Percentiles rank a stretch among this genome's conserved stretches.
These are phyloP conservation scores for Hsuehochloa calcarea DNA, from an alignment of 176 grass and related monocot genomes.

Conservation along the genomic window DNA sequence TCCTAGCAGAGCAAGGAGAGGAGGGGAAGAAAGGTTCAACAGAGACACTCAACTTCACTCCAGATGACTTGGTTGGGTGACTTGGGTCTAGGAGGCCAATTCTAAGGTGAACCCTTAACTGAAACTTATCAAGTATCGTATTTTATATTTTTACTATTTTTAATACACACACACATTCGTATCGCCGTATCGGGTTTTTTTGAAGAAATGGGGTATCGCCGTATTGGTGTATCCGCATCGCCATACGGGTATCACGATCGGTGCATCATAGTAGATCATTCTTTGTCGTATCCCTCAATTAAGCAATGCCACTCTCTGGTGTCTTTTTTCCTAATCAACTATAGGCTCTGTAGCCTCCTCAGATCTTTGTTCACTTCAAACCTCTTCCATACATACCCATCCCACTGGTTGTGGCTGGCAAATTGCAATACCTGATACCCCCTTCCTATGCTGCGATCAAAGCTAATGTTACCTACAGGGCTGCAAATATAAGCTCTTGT, in stretches of 20 bases:
- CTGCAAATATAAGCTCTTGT: background rate
- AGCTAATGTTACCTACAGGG: background rate
- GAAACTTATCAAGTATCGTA: too few species aligned
- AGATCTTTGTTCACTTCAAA: background rate
- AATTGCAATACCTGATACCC: background rate
- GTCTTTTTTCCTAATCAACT: conserved; percentile 13
- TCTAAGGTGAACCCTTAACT: too few species aligned
- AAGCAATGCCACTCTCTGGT: background rate
- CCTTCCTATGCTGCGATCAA: background rate
- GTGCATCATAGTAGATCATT: conserved; percentile 1
- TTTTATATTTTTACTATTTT: too few species aligned
- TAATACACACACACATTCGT: too few species aligned
- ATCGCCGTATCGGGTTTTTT: too few species aligned
- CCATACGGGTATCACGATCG: too few species aligned
- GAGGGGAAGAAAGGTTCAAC: conserved; percentile 75
- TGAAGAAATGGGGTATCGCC: too few species aligned
- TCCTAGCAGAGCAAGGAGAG: conserved; percentile 64
- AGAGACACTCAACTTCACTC: conserved; percentile 65
- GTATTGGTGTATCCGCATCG: too few species aligned
- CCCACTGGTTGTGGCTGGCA: background rate
- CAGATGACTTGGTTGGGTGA: conserved; percentile 70
- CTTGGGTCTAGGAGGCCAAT: too few species aligned
- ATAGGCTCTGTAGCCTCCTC: background rate
- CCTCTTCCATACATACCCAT: background rate
- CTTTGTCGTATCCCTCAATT: background rate